phyloP scores from a whole-genome alignment of 257 asterid genomes.

The Solanum gracilifrons region DNA sequence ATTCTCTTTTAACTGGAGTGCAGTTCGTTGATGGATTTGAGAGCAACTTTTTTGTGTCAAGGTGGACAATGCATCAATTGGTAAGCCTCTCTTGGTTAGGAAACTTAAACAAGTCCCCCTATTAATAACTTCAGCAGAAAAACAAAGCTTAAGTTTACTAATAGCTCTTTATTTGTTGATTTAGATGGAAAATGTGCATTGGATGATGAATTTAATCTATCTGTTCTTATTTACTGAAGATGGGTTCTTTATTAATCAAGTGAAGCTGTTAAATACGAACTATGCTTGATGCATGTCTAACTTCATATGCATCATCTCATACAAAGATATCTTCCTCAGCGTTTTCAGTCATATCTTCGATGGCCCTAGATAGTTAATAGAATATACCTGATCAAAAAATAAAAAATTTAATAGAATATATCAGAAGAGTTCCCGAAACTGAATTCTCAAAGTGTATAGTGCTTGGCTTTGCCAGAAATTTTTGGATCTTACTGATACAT shows the following conservation, averaged over 20 bases:
- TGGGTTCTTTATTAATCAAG: neutral
- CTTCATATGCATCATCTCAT: neutral
- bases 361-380: neutral
- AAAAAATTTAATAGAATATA: neutral
- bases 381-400: neutral
- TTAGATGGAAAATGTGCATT: neutral
- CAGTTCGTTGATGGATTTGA: constrained; percentile 85
- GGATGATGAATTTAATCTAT: neutral
- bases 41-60: constrained; percentile 71
- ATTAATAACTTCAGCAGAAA: neutral
- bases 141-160: neutral
- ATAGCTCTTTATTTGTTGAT: neutral
- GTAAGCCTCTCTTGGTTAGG: constrained; percentile 25
- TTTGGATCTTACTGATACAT: neutral
- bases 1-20: constrained; percentile 67
- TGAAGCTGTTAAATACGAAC: neutral
- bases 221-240: neutral
- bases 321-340: neutral
- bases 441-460: neutral
- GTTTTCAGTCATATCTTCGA: neutral
- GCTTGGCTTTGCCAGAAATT: neutral
- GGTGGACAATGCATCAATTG: constrained; percentile 94
- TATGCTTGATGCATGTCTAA: neutral
- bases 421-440: neutral
- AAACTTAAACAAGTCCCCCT: neutral